These are phyloP conservation scores for Fusarium odoratissimum DNA, from an alignment of 2,329 filamentous ascomycete genomes.

Conservation along the genomic window DNA sequence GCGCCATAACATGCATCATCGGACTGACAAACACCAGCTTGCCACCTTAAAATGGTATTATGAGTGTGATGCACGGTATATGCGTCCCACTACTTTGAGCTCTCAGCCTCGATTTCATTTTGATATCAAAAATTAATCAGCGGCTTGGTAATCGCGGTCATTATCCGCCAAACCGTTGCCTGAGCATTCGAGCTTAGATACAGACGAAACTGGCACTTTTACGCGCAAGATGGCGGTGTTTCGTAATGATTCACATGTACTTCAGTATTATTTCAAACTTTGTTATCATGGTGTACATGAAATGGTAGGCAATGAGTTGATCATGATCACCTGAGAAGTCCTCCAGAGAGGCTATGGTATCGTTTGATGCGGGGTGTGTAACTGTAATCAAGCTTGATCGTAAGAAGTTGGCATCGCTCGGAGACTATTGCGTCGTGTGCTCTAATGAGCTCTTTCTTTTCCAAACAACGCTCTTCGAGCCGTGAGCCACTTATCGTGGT, in stretches of 20 bases:
- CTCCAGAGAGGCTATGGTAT: conserved; percentile 39
- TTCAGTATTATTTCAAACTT: conserved; percentile 54
- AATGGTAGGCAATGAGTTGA: conserved; percentile 58
- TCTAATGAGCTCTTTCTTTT: conserved; percentile 50
- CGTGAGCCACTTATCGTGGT: conserved; percentile 50
- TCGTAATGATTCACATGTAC: conserved; percentile 52
- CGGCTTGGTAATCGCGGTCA: conserved; percentile 56
- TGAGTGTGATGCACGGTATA: conserved; percentile 53
- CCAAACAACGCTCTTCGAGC: conserved; percentile 49
- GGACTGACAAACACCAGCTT: conserved; percentile 49
- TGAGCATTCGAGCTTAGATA: conserved; percentile 52
- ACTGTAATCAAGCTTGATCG: conserved; percentile 53
- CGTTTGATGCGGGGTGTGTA: conserved; percentile 49
- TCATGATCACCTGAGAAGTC: conserved; percentile 51
- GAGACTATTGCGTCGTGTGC: conserved; percentile 46
- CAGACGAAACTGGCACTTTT: conserved; percentile 54
- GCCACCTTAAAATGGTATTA: conserved; percentile 48
- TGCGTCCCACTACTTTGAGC: conserved; percentile 42
- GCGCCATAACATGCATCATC: conserved; percentile 50
- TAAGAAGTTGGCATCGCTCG: conserved; percentile 52
- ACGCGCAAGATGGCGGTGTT: conserved; percentile 51
- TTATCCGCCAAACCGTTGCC: conserved; percentile 53
- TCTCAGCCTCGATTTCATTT: conserved; percentile 44
- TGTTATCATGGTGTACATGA: conserved; percentile 56
- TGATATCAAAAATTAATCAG: conserved; percentile 45